phyloP scores from a whole-genome alignment of 83 land plant species.

The Thuja plicata region DNA sequence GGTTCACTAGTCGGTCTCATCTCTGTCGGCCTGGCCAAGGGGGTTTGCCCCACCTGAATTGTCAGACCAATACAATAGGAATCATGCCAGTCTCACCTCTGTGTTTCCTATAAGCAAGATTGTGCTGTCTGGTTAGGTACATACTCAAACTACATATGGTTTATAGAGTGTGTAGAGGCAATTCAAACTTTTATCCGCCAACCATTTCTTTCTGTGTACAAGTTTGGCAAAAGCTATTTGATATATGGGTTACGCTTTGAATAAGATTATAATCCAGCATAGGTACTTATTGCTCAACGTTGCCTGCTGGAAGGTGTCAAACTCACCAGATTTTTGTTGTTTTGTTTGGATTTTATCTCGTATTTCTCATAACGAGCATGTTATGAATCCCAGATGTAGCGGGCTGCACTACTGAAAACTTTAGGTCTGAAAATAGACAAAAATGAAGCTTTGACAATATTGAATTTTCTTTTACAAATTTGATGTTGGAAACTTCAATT shows the following conservation, averaged over 20 bases:
- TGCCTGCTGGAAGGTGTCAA: neutral
- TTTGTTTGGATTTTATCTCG: neutral
- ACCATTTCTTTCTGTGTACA: neutral
- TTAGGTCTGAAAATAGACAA: too few species aligned
- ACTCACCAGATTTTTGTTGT: neutral
- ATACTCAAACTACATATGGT: neutral
- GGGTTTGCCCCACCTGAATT: too few species aligned
- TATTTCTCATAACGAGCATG: neutral
- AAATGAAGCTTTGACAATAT: neutral
- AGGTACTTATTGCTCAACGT: neutral
- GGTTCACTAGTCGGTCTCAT: neutral
- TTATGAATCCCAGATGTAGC: neutral
- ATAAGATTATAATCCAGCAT: neutral
- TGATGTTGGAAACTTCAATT: neutral
- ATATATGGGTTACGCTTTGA: neutral
- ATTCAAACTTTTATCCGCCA: neutral
- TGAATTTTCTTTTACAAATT: neutral
- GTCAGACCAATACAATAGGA: too few species aligned
- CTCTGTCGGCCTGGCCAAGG: too few species aligned
- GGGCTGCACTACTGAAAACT: neutral
- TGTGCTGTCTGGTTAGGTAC: neutral
- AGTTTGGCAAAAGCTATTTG: neutral
- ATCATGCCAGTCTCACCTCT: neutral
- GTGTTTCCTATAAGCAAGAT: neutral
- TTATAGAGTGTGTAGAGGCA: neutral